Evolutionary conservation across 2,329 filamentous ascomycete species (phyloP), one percentile per base, ranked within the genome.

Genomic region (Geosmithia putterillii): DNA sequence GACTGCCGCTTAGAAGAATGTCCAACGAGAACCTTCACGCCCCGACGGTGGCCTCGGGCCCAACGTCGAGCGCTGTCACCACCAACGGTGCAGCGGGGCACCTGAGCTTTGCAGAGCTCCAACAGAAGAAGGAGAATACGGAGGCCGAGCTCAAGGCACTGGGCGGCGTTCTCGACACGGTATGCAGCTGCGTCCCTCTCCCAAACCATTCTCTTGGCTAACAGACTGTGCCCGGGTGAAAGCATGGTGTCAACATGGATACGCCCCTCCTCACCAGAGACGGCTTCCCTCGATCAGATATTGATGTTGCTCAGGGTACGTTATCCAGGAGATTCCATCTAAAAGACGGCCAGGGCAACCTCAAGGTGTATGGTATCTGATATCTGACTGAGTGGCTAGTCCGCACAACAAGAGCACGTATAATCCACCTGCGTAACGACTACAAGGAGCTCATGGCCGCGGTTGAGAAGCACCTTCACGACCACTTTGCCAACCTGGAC

Each of bases 161-260:
- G 8, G 81, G 89, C 47, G 74, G 81, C 43, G 86, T 96, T 14
- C 74, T 98, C n/a, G 85, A 88, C 51, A 92, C 88, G 51, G 89
- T 95, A 66, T 54, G 76, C 60, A 37, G 4, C 19, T 14, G 38
- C 34, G 22, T 18, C 25, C n/a, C n/a, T 19, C 7, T 23, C 12
- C 22, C 15, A 39, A 2, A 20, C 36, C 5, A 4, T 38, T 35
- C 22, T 18, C 9, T 18, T 19, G 39, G 10, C 44, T 22, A 23
- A 36, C 56, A 62, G 18, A 20, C 43, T 9, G 14, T 14, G n/a
- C n/a, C n/a, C n/a, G n/a, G n/a, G n/a, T n/a, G 36, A 7, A 54
- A 95, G 89, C 90, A 96, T 69, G 81, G 83, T 38, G 90, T 95
- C 43, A 81, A 84, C 54, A 98, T 98, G 92, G 81, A 83, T 54